phyloP scores from a whole-genome alignment of 2,329 filamentous ascomycete genomes.

The Calonectria pseudoturangicola region DNA sequence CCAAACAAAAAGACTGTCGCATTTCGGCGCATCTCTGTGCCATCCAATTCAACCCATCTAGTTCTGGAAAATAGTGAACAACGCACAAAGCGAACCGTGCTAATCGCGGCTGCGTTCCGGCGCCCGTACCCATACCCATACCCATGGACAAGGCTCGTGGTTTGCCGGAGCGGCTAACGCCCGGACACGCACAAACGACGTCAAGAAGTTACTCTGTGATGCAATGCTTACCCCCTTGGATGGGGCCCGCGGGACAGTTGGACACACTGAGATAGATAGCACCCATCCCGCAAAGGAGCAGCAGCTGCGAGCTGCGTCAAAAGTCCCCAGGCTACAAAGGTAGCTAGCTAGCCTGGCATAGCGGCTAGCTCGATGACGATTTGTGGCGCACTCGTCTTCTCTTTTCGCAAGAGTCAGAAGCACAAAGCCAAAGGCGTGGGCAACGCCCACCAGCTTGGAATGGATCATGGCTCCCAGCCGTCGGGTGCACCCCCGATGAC shows the following conservation, averaged over 20 bases:
- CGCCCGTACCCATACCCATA: not conserved
- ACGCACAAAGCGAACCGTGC: slow-evolving; percentile 23
- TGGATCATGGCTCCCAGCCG: slow-evolving; percentile 41
- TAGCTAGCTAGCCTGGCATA: slow-evolving; percentile 26
- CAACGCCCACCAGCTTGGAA: slow-evolving; percentile 40
- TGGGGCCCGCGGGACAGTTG: not conserved
- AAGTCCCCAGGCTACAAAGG: slow-evolving; percentile 26
- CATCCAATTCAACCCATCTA: not conserved
- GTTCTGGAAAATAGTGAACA: not conserved
- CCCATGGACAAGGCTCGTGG: slow-evolving; percentile 25
- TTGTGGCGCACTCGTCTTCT: slow-evolving; percentile 17
- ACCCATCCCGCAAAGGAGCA: slow-evolving; percentile 16
- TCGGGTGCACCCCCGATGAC: slow-evolving; percentile 48
- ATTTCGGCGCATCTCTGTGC: slow-evolving; percentile 17
- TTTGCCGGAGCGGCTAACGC: slow-evolving; percentile 24
- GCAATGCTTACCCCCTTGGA: slow-evolving; percentile 28
- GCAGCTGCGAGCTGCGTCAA: slow-evolving; percentile 9
- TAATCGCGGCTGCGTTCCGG: slow-evolving; percentile 6
- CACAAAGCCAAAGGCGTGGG: slow-evolving; percentile 20
- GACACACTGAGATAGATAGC: slow-evolving; percentile 15
- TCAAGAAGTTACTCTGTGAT: slow-evolving; percentile 37
- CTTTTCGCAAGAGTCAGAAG: slow-evolving; percentile 12
- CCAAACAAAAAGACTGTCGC: slow-evolving; percentile 23
- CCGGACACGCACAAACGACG: slow-evolving; percentile 31
- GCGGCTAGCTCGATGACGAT: slow-evolving; percentile 34